These are phyloP conservation scores for Irpex sp. DNA, from an alignment of 1,284 basidiomycete genomes.

Conservation along the genomic window DNA sequence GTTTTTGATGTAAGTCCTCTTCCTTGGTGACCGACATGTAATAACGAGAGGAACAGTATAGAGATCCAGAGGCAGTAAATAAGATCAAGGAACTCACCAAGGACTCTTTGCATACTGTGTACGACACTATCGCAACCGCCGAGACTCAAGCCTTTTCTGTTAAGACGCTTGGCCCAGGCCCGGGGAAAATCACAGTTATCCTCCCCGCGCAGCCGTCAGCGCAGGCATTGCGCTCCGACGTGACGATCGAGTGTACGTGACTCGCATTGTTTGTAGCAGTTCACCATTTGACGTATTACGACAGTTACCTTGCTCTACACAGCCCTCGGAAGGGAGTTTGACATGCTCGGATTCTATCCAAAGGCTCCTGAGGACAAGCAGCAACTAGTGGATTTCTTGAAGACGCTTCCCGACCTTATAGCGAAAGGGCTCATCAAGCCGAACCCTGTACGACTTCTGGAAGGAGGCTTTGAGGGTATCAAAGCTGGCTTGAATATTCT, in stretches of 20 bases:
- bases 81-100: slow-evolving; percentile 23
- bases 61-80: slow-evolving; percentile 19
- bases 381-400: slow-evolving; percentile 21
- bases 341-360: slow-evolving; percentile 5
- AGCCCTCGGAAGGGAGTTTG: slow-evolving; percentile 18
- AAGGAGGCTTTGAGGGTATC: slow-evolving; percentile 19
- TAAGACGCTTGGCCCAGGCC: slow-evolving; percentile 13
- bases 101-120: slow-evolving; percentile 17
- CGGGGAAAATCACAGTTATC: slow-evolving; percentile 14
- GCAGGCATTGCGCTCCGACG: slow-evolving; percentile 8
- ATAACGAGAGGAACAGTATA: slow-evolving; percentile 15
- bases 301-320: slow-evolving; percentile 20
- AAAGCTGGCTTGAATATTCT: slow-evolving; percentile 22
- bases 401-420: slow-evolving; percentile 20
- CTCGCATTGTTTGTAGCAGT: too few species aligned
- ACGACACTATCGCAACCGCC: slow-evolving; percentile 21
- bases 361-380: slow-evolving; percentile 15
- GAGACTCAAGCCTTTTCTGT: slow-evolving; percentile 14
- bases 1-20: slow-evolving; percentile 29
- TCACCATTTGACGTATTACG: too few species aligned
- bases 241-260: neutral
- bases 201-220: slow-evolving; percentile 10
- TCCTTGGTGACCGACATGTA: neutral
- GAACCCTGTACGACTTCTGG: slow-evolving; percentile 19
- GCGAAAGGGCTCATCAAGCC: slow-evolving; percentile 16